Evolutionary conservation across 2,329 filamentous ascomycete genomes (phyloP).

Genomic region (Helminthosporium solani): DNA sequence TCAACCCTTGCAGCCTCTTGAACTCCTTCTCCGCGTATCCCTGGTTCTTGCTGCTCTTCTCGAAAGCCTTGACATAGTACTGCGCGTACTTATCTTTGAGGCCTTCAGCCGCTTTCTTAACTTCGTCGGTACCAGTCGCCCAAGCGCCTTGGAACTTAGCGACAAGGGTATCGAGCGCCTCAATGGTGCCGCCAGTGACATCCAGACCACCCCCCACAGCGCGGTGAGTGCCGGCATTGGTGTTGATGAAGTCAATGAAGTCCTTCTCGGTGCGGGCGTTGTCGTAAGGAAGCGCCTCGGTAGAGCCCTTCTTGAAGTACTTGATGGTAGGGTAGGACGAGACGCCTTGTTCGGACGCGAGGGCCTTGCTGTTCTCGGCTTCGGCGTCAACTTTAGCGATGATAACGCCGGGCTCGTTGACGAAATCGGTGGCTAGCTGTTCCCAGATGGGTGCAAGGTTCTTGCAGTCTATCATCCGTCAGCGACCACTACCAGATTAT

Average conservation of each 20-base stretch:
- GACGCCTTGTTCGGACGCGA: slow-evolving; percentile 74
- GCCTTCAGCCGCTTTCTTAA: slow-evolving; percentile 68
- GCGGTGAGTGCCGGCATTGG: slow-evolving; percentile 85
- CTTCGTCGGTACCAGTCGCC: slow-evolving; percentile 72
- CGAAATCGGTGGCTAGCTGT: slow-evolving; percentile 77
- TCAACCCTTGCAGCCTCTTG: slow-evolving; percentile 72
- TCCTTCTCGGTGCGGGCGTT: slow-evolving; percentile 75
- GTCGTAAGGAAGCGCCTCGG: slow-evolving; percentile 68
- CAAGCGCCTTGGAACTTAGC: slow-evolving; percentile 67
- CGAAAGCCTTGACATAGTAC: slow-evolving; percentile 91
- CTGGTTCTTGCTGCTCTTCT: slow-evolving; percentile 77
- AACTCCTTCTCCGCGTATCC: slow-evolving; percentile 85
- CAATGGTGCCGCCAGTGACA: slow-evolving; percentile 76
- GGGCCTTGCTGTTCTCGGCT: slow-evolving; percentile 77
- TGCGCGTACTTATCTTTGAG: slow-evolving; percentile 71
- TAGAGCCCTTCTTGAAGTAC: slow-evolving; percentile 87
- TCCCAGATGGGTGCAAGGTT: slow-evolving; percentile 88
- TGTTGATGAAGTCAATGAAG: slow-evolving; percentile 80
- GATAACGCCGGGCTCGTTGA: slow-evolving; percentile 72
- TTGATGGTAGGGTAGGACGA: slow-evolving; percentile 95
- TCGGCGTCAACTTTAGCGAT: slow-evolving; percentile 97
- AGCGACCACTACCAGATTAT: slow-evolving; percentile 5
- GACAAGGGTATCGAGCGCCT: slow-evolving; percentile 73
- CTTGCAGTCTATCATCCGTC: slow-evolving; percentile 78
- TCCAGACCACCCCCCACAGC: slow-evolving; percentile 77